Percentiles rank a stretch among this genome's conserved stretches.
Evolutionary conservation across 2,329 filamentous ascomycete species (phyloP).

Genomic region (Esteya vermicola): DNA sequence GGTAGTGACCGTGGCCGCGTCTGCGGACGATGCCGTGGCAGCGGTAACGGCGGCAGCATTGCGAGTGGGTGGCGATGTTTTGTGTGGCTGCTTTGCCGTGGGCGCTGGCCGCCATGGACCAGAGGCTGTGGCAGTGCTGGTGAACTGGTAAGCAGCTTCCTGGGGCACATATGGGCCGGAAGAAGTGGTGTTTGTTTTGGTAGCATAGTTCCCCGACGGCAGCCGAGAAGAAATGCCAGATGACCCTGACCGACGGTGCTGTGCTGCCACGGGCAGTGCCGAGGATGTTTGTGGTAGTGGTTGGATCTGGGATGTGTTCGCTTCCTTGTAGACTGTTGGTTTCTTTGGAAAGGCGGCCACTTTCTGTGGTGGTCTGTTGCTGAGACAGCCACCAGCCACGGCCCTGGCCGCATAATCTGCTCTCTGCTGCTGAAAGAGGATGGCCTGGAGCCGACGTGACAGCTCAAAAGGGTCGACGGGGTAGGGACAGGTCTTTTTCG

Average conservation of each 20-base stretch:
- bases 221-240: too few species aligned
- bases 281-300: too few species aligned
- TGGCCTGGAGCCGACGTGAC: conserved; percentile 32
- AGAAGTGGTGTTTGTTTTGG: background rate
- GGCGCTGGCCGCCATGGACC: background rate
- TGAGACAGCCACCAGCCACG: background rate
- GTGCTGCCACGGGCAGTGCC: too few species aligned
- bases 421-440: conserved; percentile 35
- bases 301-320: background rate
- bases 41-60: too few species aligned
- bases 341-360: too few species aligned
- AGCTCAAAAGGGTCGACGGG: conserved; percentile 40
- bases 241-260: too few species aligned
- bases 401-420: background rate
- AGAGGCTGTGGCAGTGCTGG: background rate
- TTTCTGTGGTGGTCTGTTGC: background rate
- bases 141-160: background rate
- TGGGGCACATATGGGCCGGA: background rate
- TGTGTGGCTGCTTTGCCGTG: too few species aligned
- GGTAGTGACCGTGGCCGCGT: too few species aligned
- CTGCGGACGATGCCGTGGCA: too few species aligned
- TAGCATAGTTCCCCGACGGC: too few species aligned
- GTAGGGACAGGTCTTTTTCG: background rate
- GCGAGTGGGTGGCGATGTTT: too few species aligned
- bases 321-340: background rate